phyloP scores from a whole-genome alignment of 2,329 filamentous ascomycete species.

The Xylariaceae sp. region DNA sequence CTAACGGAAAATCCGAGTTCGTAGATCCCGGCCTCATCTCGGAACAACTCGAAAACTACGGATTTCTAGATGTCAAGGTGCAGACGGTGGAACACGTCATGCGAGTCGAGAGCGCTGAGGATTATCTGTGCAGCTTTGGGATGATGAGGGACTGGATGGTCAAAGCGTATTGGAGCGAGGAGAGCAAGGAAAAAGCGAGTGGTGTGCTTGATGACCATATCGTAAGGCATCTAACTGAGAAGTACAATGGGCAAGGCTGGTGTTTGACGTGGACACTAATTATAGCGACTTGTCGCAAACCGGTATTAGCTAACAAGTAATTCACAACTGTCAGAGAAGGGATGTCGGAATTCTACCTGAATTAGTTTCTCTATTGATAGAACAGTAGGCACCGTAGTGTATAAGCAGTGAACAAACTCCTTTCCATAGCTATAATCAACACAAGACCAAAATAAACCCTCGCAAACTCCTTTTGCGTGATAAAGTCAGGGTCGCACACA shows the following conservation, averaged over 20 bases:
- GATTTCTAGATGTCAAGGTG: conserved; percentile 49
- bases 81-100: conserved; percentile 39
- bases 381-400: too few relatives aligned
- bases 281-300: conserved; percentile 37
- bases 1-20: conserved; percentile 50
- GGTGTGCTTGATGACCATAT: conserved; percentile 42
- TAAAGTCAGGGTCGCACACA: too few relatives aligned
- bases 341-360: too few relatives aligned
- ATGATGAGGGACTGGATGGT: conserved; percentile 51
- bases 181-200: conserved; percentile 48
- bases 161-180: conserved; percentile 49
- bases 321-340: too few relatives aligned
- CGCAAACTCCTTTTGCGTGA: too few relatives aligned
- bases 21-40: conserved; percentile 49
- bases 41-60: conserved; percentile 44
- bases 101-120: conserved; percentile 43
- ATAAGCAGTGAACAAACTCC: too few relatives aligned
- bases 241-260: conserved; percentile 47
- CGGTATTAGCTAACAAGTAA: too few relatives aligned
- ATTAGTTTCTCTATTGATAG: too few relatives aligned
- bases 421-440: too few relatives aligned
- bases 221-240: conserved; percentile 47
- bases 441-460: too few relatives aligned
- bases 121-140: conserved; percentile 45
- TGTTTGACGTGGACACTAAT: conserved; percentile 44